Evolutionary conservation across 495 filamentous ascomycete species (phyloP).

Genomic region (Neurospora hispaniola): DNA sequence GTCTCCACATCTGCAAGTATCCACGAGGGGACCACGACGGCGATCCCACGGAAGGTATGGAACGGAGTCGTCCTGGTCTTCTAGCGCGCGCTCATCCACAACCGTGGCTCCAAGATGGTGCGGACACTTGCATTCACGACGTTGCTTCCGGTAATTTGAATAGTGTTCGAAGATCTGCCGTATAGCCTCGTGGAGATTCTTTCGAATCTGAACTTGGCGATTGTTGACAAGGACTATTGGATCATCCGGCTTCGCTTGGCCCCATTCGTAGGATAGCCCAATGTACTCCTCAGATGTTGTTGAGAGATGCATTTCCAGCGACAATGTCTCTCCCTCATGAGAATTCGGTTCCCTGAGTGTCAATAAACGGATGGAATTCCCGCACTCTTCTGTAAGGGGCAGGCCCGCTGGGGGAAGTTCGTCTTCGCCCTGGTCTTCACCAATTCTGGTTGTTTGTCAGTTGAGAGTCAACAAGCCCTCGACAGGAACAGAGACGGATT

Average conservation of each 20-base stretch:
- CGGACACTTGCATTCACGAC: too few species aligned
- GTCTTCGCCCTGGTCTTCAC: background rate
- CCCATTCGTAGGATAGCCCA: background rate
- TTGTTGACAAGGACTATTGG: background rate
- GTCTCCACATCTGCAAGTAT: background rate
- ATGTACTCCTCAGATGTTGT: background rate
- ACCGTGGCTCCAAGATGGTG: too few species aligned
- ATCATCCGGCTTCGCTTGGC: background rate
- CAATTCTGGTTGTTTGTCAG: background rate
- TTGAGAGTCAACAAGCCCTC: background rate
- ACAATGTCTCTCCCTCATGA: background rate
- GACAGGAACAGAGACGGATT: background rate
- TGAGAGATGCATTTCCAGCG: background rate
- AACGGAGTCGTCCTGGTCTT: too few species aligned
- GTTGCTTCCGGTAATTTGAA: background rate
- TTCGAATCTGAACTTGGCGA: background rate
- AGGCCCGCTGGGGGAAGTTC: background rate
- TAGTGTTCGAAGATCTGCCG: background rate
- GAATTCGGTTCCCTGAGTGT: background rate
- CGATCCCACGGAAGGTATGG: too few species aligned
- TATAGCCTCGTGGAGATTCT: background rate
- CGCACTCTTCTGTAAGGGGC: background rate
- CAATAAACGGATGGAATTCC: background rate
- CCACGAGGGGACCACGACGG: background rate
- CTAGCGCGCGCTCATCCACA: too few species aligned